Evolutionary conservation across 2,329 filamentous ascomycete genomes (phyloP).

Genomic region (Colletotrichum brevisporum): DNA sequence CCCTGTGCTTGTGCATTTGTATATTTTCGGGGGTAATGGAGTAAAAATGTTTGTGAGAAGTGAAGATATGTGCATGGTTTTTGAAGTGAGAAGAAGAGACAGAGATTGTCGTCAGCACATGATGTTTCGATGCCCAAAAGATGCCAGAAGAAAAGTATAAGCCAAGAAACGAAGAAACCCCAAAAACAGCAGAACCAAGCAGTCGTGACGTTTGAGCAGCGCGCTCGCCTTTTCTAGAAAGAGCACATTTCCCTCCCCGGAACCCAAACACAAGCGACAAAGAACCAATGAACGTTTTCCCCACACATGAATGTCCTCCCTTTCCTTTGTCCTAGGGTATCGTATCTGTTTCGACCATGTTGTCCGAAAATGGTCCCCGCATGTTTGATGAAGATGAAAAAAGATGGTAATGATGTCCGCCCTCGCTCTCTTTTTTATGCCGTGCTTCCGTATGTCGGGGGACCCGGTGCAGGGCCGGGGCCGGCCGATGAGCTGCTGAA

Average conservation of each 20-base stretch:
- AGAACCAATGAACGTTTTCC: background rate
- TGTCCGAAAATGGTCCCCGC: conserved; percentile 14
- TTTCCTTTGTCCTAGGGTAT: conserved; percentile 14
- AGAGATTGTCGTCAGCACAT: conserved; percentile 16
- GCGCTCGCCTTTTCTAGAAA: conserved; percentile 36
- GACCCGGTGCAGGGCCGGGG: conserved; percentile 36
- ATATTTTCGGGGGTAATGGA: background rate
- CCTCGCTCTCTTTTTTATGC: conserved; percentile 27
- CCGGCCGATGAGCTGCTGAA: conserved; percentile 45
- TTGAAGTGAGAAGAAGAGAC: conserved; percentile 7
- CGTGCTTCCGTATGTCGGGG: conserved; percentile 42
- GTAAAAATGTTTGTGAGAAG: background rate
- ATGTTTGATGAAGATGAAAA: background rate
- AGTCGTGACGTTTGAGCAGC: conserved; percentile 36
- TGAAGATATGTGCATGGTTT: conserved; percentile 23
- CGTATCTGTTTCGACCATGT: conserved; percentile 11
- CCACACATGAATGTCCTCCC: conserved; percentile 2
- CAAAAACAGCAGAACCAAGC: conserved; percentile 5
- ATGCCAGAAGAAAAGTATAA: conserved; percentile 1
- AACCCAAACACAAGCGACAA: background rate
- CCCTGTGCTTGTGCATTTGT: background rate
- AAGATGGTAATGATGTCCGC: background rate
- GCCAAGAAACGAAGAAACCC: conserved; percentile 12
- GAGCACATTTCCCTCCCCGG: conserved; percentile 15
- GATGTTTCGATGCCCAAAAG: background rate